Evolutionary conservation across 208 protist genomes (phyloP).

Genomic region (Lotmaria passim): DNA sequence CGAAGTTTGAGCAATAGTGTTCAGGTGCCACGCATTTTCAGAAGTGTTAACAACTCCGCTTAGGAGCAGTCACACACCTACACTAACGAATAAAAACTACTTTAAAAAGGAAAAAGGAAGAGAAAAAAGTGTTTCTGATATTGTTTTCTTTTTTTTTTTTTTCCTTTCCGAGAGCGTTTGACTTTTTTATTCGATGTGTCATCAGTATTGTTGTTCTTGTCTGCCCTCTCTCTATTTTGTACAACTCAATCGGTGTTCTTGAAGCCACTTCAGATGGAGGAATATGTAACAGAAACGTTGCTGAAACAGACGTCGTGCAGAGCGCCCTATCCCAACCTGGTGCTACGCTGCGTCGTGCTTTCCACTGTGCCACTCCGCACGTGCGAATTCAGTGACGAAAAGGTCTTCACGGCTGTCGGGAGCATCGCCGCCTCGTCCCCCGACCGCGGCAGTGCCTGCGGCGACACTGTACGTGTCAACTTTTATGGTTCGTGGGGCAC

Average conservation of each 20-base stretch:
- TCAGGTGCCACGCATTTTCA: too few relatives aligned
- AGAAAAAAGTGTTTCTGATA: too few relatives aligned
- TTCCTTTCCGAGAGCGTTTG: too few relatives aligned
- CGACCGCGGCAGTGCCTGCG: neutral
- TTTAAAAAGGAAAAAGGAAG: too few relatives aligned
- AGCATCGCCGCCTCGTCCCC: slow-evolving; percentile 21
- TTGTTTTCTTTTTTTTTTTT: too few relatives aligned
- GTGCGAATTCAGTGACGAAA: slow-evolving; percentile 60
- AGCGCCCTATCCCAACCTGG: slow-evolving; percentile 28
- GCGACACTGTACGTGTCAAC: slow-evolving; percentile 44
- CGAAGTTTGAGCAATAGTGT: too few relatives aligned
- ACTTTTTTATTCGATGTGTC: too few relatives aligned
- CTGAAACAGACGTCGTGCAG: slow-evolving; percentile 38
- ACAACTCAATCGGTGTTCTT: too few relatives aligned
- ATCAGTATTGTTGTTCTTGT: neutral
- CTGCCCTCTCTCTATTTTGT: slow-evolving; percentile 11
- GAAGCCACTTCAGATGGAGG: slow-evolving; percentile 29
- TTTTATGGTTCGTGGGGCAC: slow-evolving; percentile 78
- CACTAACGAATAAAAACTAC: too few relatives aligned
- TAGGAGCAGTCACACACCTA: too few relatives aligned
- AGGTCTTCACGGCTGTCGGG: slow-evolving; percentile 61
- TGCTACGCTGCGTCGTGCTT: slow-evolving; percentile 56
- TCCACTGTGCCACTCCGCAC: slow-evolving; percentile 42
- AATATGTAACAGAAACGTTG: slow-evolving; percentile 51
- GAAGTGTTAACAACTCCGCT: too few relatives aligned